Conservation (phyloP, 331 rosid genomes). For the Pyrus hybrid region DNA sequence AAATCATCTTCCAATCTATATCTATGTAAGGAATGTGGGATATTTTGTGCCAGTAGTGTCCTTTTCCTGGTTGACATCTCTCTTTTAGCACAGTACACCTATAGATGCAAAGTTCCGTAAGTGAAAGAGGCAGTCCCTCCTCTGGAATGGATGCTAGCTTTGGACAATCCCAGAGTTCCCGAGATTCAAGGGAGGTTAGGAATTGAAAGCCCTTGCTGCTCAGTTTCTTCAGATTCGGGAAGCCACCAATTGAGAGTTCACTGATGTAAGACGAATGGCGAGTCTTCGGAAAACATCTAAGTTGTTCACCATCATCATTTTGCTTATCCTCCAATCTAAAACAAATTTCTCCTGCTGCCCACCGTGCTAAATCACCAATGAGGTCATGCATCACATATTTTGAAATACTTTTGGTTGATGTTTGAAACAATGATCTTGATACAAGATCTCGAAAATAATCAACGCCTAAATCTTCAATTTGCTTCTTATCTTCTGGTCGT, state of each 20-base stretch:
- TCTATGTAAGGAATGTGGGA: not conserved
- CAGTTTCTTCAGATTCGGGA: not conserved
- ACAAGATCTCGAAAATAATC: not conserved
- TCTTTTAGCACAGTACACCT: not conserved
- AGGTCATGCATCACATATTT: slow-evolving; percentile 8
- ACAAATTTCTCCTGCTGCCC: not conserved
- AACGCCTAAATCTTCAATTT: not conserved
- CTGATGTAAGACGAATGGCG: not conserved
- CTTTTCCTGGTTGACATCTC: not conserved
- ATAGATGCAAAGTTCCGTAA: not conserved
- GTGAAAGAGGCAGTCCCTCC: slow-evolving; percentile 9
- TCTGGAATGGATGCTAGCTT: not conserved
- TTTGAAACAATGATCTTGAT: slow-evolving; percentile 2
- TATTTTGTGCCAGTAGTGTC: not conserved
- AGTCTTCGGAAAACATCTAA: no score
- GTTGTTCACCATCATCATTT: no score
- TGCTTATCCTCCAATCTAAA: not conserved
- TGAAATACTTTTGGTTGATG: not conserved
- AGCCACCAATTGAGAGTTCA: not conserved
- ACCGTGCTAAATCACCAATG: not conserved
- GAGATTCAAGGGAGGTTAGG: not conserved
- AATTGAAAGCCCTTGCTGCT: not conserved
- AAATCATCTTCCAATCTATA: no score
- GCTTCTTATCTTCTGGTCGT: not conserved
- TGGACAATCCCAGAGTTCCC: accelerated